Evolutionary conservation across 805 yeast species (phyloP), one percentile per base, ranked within the genome.

Genomic region (Huiozyma naganishii): DNA sequence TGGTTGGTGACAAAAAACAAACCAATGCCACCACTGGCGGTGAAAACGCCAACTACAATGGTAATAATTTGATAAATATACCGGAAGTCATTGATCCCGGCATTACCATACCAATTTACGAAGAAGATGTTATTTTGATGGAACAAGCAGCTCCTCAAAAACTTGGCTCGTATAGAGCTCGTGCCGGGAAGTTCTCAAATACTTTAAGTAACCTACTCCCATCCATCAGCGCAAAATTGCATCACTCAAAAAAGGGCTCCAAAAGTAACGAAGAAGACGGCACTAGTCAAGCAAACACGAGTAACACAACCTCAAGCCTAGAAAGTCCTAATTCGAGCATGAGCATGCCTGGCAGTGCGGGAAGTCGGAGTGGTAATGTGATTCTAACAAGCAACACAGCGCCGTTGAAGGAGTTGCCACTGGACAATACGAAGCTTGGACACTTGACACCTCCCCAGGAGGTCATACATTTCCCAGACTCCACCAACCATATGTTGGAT

Each of bases 181-280:
- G 62, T 39, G 65, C 67, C 4, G 67, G 66, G 7, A 62, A 62
- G 40, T 58, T 63, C 39, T 63, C 67, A 11, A 63, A 61, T 43
- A 63, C 67, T 9, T 46, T 63, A 43, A 61, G 65, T 44, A 63
- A 60, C 46, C 45, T 63, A 33, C 45, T 63, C 12, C 67, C 67
- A 23, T 58, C 61, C 6, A 61, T 63, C 29, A 63, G 67, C 51
- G 67, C 67, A 6, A 63, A 60, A 45, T 43, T 63, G 28, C 67
- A 63, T 40, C 52, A 48, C 34, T 47, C 50, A 1, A 50, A 50
- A 36, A 50, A 50, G 28, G 37, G 48, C 7, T 46, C 39, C 54
- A 57, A 55, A 17, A 48, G 43, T 29, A 37, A 34, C 28, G 41
- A 37, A 12, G 45, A 36, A 9, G 50, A 47, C 12, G 45, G 37